A percentile compares a stretch with the other conserved stretches of the same genome.
These are phyloP conservation scores for Arthonia radiata DNA, from an alignment of 495 filamentous ascomycete genomes.

Conservation along the genomic window DNA sequence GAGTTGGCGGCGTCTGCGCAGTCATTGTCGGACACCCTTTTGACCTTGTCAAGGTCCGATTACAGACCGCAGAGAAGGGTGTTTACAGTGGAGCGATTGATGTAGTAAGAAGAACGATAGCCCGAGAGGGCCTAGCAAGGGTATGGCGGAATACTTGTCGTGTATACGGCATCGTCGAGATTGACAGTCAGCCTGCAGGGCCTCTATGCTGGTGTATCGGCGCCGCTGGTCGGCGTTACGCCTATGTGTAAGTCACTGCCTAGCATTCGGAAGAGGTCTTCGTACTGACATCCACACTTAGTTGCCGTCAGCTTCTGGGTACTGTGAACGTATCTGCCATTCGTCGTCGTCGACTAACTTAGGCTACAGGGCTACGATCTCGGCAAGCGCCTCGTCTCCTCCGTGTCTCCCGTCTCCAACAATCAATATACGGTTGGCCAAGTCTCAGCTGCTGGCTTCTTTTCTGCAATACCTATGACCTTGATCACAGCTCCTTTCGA, in stretches of 20 bases:
- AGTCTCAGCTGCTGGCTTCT: conserved; percentile 82
- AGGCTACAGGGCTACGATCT: conserved; percentile 72
- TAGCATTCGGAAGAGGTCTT: neutral
- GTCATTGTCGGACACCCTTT: conserved; percentile 90
- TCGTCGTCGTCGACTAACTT: conserved; percentile 1
- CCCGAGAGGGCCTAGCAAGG: conserved; percentile 57
- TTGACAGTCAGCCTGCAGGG: conserved; percentile 29
- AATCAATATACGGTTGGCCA: conserved; percentile 58
- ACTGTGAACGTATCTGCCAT: neutral
- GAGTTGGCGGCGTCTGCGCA: conserved; percentile 80
- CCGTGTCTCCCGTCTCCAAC: conserved; percentile 36
- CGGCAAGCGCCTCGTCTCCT: conserved; percentile 64
- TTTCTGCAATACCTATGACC: conserved; percentile 95
- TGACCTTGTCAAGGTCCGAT: conserved; percentile 85
- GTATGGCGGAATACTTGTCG: conserved; percentile 3
- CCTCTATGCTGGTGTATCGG: conserved; percentile 89
- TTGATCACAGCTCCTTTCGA: conserved; percentile 94
- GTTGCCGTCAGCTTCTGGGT: conserved; percentile 95
- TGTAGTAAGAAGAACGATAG: conserved; percentile 67
- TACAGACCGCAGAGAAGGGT: conserved; percentile 88
- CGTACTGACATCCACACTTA: conserved; percentile 12
- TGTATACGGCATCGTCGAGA: neutral
- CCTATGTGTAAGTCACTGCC: conserved; percentile 71
- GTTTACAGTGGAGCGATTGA: conserved; percentile 80
- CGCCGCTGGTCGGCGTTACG: conserved; percentile 83